phyloP scores from a whole-genome alignment of 768 basidiomycete species.

The Amylocystis lapponica region DNA sequence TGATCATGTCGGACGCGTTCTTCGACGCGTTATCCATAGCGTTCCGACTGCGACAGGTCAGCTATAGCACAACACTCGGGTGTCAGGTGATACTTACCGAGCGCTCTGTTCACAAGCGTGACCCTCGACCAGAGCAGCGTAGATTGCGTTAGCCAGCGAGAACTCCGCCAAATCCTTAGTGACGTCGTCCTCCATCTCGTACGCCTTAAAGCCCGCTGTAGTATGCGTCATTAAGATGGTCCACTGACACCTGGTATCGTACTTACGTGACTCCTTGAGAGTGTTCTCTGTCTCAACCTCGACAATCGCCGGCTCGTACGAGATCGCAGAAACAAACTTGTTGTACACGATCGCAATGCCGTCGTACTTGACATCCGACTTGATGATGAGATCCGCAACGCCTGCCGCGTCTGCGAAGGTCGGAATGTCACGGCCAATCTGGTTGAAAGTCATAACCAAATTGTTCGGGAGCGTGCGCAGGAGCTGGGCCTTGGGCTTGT shows the following conservation, averaged over 20 bases:
- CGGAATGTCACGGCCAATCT: slow-evolving; percentile 95
- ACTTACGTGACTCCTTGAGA: slow-evolving; percentile 76
- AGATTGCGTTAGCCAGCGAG: slow-evolving; percentile 94
- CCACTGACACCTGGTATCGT: background rate
- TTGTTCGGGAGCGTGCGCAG: slow-evolving; percentile 57
- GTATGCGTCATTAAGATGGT: background rate
- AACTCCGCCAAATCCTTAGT: slow-evolving; percentile 94
- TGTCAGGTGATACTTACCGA: slow-evolving; percentile 44
- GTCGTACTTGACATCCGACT: slow-evolving; percentile 83
- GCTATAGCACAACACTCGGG: background rate
- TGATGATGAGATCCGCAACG: slow-evolving; percentile 88
- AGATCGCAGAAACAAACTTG: slow-evolving; percentile 83
- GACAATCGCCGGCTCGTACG: slow-evolving; percentile 75
- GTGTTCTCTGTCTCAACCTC: slow-evolving; percentile 79
- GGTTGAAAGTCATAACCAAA: slow-evolving; percentile 87
- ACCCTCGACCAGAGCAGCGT: slow-evolving; percentile 87
- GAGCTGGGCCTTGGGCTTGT: slow-evolving; percentile 96
- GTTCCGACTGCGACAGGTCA: slow-evolving; percentile 60
- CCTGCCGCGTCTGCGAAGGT: slow-evolving; percentile 94
- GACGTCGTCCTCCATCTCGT: slow-evolving; percentile 97
- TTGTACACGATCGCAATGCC: slow-evolving; percentile 77
- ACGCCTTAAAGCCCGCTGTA: slow-evolving; percentile 83
- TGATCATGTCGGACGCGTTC: slow-evolving; percentile 95
- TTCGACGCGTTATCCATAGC: slow-evolving; percentile 99
- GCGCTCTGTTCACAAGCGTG: slow-evolving; percentile 94